phyloP scores from a whole-genome alignment of 139 green algal species.

The Zygnema circumcarinatum region DNA sequence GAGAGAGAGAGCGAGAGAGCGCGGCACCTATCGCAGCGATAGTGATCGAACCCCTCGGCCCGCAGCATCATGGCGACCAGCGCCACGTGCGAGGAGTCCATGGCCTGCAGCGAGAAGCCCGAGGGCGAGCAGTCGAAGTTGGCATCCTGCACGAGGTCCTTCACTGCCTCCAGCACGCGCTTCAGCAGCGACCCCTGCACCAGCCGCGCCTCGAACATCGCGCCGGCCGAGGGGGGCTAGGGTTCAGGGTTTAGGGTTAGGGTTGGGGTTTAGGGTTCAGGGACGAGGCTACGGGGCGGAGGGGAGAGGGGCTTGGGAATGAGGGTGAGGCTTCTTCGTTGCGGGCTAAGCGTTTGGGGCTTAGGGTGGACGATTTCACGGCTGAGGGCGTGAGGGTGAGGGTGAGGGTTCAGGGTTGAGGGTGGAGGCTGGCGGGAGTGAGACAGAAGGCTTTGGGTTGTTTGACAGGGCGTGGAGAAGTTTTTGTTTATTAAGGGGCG shows the following conservation, averaged over 20 bases:
- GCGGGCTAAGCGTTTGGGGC: background rate
- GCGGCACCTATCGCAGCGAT: conserved; percentile 83
- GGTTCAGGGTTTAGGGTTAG: too few species aligned
- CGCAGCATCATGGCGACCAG: conserved; percentile 85
- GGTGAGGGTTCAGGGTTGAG: too few species aligned
- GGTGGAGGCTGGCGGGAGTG: too few species aligned
- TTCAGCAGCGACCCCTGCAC: conserved; percentile 68
- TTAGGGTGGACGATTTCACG: background rate
- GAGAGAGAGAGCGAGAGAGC: conserved; percentile 15
- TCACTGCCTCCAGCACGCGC: conserved; percentile 93
- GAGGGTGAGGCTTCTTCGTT: background rate
- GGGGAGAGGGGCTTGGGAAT: background rate
- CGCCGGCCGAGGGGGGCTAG: too few species aligned
- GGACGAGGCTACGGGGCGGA: too few species aligned
- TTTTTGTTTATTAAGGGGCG: too few species aligned
- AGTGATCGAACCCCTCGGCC: conserved; percentile 97
- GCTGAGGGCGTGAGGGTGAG: too few species aligned
- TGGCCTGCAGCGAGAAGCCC: conserved; percentile 90
- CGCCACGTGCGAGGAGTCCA: conserved; percentile 97
- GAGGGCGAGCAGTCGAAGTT: conserved; percentile 94
- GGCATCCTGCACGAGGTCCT: conserved; percentile 95
- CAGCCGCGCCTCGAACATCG: conserved; percentile 72
- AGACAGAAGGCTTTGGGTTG: too few species aligned
- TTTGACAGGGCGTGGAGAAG: too few species aligned
- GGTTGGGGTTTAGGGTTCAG: too few species aligned